These are phyloP conservation scores for Quercus tomentella DNA, from an alignment of 331 rosid genomes.

Conservation along the genomic window DNA sequence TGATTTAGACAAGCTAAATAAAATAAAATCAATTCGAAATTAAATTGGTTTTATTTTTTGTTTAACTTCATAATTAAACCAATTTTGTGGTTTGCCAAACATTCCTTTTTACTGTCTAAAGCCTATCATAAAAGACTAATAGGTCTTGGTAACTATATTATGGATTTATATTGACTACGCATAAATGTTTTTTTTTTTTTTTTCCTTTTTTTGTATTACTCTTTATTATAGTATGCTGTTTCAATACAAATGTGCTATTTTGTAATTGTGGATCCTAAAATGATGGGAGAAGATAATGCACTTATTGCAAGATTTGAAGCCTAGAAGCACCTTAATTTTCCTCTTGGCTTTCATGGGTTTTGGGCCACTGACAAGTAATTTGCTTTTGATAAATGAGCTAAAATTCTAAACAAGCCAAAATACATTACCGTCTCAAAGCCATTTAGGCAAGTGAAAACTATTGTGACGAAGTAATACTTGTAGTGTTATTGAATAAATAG, in stretches of 20 bases:
- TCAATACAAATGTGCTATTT: conserved; percentile 74
- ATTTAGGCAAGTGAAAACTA: no score
- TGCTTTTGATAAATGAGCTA: not conserved
- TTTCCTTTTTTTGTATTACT: not conserved
- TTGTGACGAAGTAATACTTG: no score
- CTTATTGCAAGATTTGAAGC: conserved; percentile 73
- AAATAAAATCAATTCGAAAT: no score
- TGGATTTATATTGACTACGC: not conserved
- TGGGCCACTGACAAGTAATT: conserved; percentile 46
- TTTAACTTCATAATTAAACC: no score
- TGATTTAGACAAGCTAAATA: no score
- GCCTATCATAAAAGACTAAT: no score
- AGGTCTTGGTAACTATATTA: not conserved
- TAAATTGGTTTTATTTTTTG: no score
- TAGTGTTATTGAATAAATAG: no score
- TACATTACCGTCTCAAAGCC: no score
- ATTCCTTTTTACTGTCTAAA: no score
- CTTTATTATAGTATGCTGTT: conserved; percentile 73
- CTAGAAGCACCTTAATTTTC: conserved; percentile 73
- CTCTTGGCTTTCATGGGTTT: conserved; percentile 82
- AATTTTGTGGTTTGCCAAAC: no score
- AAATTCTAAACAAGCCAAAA: not conserved
- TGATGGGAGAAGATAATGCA: conserved; percentile 60
- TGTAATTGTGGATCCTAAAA: conserved; percentile 51
- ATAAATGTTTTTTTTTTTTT: not conserved